A percentile compares a stretch with the other conserved stretches of the same genome.
Conservation (phyloP, 441 rosid genomes). For the Sinapis alba region DNA sequence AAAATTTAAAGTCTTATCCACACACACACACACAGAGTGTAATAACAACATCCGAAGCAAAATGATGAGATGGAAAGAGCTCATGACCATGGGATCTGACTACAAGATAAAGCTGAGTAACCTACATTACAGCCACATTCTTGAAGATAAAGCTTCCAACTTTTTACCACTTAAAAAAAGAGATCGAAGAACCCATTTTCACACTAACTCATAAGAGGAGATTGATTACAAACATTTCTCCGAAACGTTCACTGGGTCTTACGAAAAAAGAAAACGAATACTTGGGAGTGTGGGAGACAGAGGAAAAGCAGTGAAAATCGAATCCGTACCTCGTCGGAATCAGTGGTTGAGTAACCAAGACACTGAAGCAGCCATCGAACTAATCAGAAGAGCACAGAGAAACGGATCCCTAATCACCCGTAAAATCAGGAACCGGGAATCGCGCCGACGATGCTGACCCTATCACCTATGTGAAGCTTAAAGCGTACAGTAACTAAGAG, state of each 20-base stretch:
- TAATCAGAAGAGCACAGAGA: conserved; percentile 1
- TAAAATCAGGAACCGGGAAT: conserved; percentile 33
- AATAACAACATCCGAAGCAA: not conserved
- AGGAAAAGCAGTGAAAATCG: not conserved
- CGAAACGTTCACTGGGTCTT: not conserved
- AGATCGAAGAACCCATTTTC: conserved; percentile 15
- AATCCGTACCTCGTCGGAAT: conserved; percentile 25
- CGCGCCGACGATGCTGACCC: conserved; percentile 42
- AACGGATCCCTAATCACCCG: conserved; percentile 35
- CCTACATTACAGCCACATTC: conserved; percentile 2
- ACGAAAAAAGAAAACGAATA: not conserved
- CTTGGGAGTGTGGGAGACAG: not conserved
- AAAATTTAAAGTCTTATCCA: conserved; percentile 18
- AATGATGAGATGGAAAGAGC: not conserved
- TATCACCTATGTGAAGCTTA: conserved; percentile 27
- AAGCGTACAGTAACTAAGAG: not conserved
- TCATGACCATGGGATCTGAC: conserved; percentile 21
- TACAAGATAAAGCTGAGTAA: conserved; percentile 9
- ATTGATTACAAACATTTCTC: not conserved
- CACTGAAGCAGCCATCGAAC: conserved; percentile 11
- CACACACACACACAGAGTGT: not conserved
- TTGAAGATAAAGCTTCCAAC: not conserved
- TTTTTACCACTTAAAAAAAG: not conserved
- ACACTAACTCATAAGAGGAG: not conserved
- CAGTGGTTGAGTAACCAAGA: not conserved